A percentile compares a stretch with the other conserved stretches of the same genome.
These are phyloP conservation scores for Globisporangium ultimum DNA, from an alignment of 352 stramenopile species.

Conservation along the genomic window DNA sequence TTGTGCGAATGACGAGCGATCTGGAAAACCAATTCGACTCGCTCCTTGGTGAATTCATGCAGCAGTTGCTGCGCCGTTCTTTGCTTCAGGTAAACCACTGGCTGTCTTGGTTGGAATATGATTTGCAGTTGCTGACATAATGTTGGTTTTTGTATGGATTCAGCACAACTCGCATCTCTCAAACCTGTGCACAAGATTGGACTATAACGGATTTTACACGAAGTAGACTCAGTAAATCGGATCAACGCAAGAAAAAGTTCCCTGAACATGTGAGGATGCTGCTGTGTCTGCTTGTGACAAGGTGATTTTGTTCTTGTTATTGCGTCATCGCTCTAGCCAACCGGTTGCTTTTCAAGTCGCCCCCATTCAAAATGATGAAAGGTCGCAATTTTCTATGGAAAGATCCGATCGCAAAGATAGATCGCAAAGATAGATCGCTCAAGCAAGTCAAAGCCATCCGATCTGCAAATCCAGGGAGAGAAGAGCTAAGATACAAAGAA, in stretches of 20 bases:
- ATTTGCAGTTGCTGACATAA: not conserved
- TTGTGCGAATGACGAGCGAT: conserved; percentile 73
- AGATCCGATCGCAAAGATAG: conserved; percentile 11
- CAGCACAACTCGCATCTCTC: conserved; percentile 70
- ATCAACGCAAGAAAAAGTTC: conserved; percentile 8
- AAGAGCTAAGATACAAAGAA: too few species aligned
- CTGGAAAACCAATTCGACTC: conserved; percentile 87
- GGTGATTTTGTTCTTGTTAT: conserved; percentile 4
- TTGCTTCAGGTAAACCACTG: conserved; percentile 60
- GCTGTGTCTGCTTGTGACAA: conserved; percentile 2
- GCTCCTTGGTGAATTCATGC: conserved; percentile 86
- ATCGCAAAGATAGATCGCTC: conserved; percentile 5
- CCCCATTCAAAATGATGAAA: conserved; percentile 12
- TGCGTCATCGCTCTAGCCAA: not conserved
- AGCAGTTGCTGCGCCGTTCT: conserved; percentile 79
- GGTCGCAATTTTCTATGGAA: conserved; percentile 1
- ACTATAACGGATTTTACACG: conserved; percentile 74
- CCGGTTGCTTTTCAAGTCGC: not conserved
- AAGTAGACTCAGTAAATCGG: conserved; percentile 28
- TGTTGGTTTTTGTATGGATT: not conserved
- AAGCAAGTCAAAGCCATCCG: conserved; percentile 5
- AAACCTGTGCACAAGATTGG: conserved; percentile 55
- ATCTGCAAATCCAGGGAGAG: too few species aligned
- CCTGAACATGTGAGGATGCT: conserved; percentile 50
- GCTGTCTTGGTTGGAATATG: not conserved